A percentile compares a stretch with the other conserved stretches of the same genome.
Evolutionary conservation across 1,139 yeast species (phyloP).

Genomic region (Taiozyma sp.): DNA sequence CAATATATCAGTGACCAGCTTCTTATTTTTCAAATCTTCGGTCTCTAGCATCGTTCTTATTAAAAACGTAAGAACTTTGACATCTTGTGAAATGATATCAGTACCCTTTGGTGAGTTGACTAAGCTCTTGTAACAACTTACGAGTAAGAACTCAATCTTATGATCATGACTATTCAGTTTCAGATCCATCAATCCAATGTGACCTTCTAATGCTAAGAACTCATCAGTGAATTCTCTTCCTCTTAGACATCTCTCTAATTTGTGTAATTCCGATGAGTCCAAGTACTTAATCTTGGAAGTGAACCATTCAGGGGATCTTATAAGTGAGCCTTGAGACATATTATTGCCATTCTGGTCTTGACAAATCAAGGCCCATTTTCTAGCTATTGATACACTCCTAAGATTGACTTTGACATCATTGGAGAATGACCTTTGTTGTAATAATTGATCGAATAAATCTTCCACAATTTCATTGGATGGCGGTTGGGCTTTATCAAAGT

Average conservation of each 20-base stretch:
- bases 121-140: slow-evolving; percentile 48
- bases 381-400: slow-evolving; percentile 9
- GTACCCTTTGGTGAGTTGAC: slow-evolving; percentile 44
- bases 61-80: slow-evolving; percentile 40
- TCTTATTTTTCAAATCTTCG: slow-evolving; percentile 56
- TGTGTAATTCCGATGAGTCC: slow-evolving; percentile 17
- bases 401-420: slow-evolving; percentile 18
- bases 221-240: slow-evolving; percentile 18
- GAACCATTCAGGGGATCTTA: slow-evolving; percentile 18
- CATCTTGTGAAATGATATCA: slow-evolving; percentile 38
- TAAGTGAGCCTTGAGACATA: neutral
- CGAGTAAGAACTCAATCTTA: slow-evolving; percentile 45
- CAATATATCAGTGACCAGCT: slow-evolving; percentile 63
- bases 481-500: slow-evolving; percentile 22
- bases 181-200: slow-evolving; percentile 10
- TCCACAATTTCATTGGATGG: slow-evolving; percentile 22
- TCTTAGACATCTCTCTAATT: slow-evolving; percentile 19
- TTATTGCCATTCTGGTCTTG: slow-evolving; percentile 16
- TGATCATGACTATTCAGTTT: slow-evolving; percentile 20
- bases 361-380: slow-evolving; percentile 24
- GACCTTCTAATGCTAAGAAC: slow-evolving; percentile 19
- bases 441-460: slow-evolving; percentile 14
- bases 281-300: slow-evolving; percentile 10
- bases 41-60: slow-evolving; percentile 40
- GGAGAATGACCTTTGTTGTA: slow-evolving; percentile 19